Conservation (phyloP, 352 stramenopile species). For the Phytophthora boehmeriae region DNA sequence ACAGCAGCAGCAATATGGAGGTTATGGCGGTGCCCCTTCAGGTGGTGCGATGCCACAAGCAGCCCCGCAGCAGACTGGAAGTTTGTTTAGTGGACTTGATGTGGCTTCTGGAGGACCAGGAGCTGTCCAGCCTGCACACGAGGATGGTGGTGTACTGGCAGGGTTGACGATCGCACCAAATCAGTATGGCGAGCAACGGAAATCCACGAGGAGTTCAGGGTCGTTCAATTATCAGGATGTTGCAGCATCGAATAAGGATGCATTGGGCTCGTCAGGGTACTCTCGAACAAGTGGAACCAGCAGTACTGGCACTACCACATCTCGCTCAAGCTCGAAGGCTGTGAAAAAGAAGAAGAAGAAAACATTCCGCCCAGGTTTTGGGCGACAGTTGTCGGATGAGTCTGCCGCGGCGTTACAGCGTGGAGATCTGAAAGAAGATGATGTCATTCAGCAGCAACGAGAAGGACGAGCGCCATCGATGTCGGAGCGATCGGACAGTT, state of each 20-base stretch:
- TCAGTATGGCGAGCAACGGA: conserved; percentile 45
- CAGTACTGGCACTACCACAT: conserved; percentile 31
- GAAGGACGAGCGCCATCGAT: conserved; percentile 25
- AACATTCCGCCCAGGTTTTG: conserved; percentile 84
- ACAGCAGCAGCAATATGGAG: conserved; percentile 37
- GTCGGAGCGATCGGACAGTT: conserved; percentile 35
- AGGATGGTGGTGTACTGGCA: conserved; percentile 20
- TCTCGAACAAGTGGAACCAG: conserved; percentile 35
- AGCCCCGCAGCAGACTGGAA: conserved; percentile 17
- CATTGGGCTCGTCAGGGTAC: conserved; percentile 20
- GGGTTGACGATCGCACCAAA: conserved; percentile 13
- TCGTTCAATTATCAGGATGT: conserved; percentile 77
- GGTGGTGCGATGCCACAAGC: conserved; percentile 2
- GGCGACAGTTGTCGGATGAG: conserved; percentile 84
- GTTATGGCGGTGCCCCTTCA: conserved; percentile 17
- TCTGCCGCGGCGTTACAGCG: conserved; percentile 77
- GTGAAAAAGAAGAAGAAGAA: conserved; percentile 87
- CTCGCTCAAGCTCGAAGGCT: conserved; percentile 47
- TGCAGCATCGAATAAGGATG: conserved; percentile 22
- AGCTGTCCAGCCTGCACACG: conserved; percentile 13
- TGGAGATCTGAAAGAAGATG: conserved; percentile 76
- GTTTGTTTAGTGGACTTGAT: conserved; percentile 60
- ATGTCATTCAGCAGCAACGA: conserved; percentile 55
- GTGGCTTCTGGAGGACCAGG: conserved; percentile 33
- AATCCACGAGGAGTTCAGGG: conserved; percentile 34